These are phyloP conservation scores for Psidium guajava DNA, from an alignment of 345 rosid genomes.

Conservation along the genomic window DNA sequence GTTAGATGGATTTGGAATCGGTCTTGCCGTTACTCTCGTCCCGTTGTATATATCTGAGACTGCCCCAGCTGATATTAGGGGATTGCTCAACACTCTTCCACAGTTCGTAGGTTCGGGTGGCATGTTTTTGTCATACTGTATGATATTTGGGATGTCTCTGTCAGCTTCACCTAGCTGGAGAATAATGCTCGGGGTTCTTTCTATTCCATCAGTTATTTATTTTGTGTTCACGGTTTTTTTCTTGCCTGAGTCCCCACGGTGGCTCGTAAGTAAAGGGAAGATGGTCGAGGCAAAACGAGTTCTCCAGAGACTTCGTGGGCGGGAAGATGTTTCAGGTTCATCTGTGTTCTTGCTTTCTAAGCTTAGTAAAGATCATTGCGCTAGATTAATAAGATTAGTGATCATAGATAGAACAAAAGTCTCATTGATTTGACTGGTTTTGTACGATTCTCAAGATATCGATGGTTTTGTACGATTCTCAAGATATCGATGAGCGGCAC, in stretches of 20 bases:
- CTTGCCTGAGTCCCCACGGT: conserved; percentile 98
- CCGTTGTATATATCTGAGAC: conserved; percentile 93
- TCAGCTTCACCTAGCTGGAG: conserved; percentile 71
- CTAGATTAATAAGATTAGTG: neutral
- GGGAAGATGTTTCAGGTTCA: conserved; percentile 85
- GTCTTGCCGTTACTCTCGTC: conserved; percentile 88
- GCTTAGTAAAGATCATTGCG: neutral
- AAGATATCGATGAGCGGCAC: neutral
- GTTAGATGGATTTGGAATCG: conserved; percentile 86
- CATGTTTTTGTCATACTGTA: conserved; percentile 87
- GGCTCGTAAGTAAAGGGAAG: conserved; percentile 96
- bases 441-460: neutral
- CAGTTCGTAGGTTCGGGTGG: conserved; percentile 92
- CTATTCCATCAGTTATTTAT: conserved; percentile 69
- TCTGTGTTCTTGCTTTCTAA: neutral
- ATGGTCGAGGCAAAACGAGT: conserved; percentile 77
- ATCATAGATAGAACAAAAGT: neutral
- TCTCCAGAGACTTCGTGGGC: conserved; percentile 81
- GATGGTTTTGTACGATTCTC: too few species aligned
- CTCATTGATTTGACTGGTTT: neutral
- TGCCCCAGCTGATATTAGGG: conserved; percentile 91
- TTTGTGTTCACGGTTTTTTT: conserved; percentile 57
- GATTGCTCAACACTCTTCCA: conserved; percentile 81
- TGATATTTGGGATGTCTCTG: conserved; percentile 85
- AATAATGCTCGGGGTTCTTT: conserved; percentile 89